Base-by-base conservation (phyloP, 1,284 basidiomycete genomes). In the Entoloma clypeatum region DNA sequence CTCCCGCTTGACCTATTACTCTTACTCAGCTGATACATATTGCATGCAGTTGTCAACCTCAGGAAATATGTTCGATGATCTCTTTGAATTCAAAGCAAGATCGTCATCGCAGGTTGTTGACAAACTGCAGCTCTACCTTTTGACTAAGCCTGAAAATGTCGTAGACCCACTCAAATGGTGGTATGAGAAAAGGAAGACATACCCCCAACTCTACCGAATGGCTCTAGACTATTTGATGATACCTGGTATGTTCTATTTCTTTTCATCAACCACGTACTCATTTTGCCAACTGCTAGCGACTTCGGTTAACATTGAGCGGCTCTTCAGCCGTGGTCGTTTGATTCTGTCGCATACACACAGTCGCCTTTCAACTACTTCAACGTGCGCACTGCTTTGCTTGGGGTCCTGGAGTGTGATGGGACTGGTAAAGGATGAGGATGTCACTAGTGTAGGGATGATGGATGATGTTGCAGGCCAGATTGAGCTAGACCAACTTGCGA, bases 321-420 rank as follows among this genome's bases (percentile, higher is more conserved):
- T 59, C 3, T 63, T 64, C 38, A 60, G 59, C 39, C 27, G 35
- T 11, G 54, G 59, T 7, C 43, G 38, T 4, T 35, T 47, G 7
- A 21, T 48, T 4, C 43, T 62, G 2, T 44, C 54, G n/a, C 54
- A 61, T 28, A 32, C 55, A n/a, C 41, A 49, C 7, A 59, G 51
- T 39, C 42, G 48, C 0, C 42, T 64, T 3, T 50, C 44, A 9
- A 48, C 40, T 1, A 39, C 55, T 23, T 53, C 53, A 1, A 60
- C 51, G 1, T 39, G 47, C 13, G 55, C 56, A 2, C 38, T 58
- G 4, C 32, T 62, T 3, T 65, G 62, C 36, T 38, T 64, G 6
- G 52, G 52, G 13, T 25, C 40, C 11, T 64, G 61, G 60, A 58
- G 50, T 17, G 4, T 13, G 2, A 27, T 55, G 3, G 52, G 49